These are phyloP conservation scores for Bretschneidera sinensis DNA, from an alignment of 345 rosid genomes.

Conservation along the genomic window DNA sequence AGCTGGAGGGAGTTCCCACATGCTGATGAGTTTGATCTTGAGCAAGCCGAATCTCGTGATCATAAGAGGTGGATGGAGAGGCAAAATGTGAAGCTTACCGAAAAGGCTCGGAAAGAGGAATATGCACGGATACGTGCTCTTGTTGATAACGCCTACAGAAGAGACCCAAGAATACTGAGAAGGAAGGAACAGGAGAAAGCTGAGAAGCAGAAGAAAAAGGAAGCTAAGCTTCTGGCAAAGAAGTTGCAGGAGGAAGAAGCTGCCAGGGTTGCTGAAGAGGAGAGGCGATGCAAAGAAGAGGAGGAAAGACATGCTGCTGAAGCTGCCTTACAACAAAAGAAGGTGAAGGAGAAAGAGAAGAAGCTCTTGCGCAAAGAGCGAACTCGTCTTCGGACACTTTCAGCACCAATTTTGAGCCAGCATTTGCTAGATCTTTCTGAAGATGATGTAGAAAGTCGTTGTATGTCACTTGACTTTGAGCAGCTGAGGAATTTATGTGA, in stretches of 20 bases:
- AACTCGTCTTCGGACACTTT: conserved; percentile 72
- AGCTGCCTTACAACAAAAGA: conserved; percentile 79
- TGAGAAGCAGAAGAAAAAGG: conserved; percentile 85
- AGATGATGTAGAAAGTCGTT: conserved; percentile 78
- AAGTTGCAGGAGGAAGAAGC: conserved; percentile 89
- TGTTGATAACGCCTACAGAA: conserved; percentile 87
- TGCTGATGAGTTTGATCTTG: conserved; percentile 91
- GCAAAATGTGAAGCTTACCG: conserved; percentile 84
- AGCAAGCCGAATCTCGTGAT: conserved; percentile 94
- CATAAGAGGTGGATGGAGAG: conserved; percentile 99
- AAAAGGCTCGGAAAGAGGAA: conserved; percentile 90
- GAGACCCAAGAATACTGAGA: conserved; percentile 79
- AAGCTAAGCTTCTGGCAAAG: conserved; percentile 76
- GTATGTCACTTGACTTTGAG: conserved; percentile 66
- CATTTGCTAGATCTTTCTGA: conserved; percentile 51
- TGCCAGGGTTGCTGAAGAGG: conserved; percentile 77
- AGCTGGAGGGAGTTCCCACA: conserved; percentile 99
- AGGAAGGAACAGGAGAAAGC: conserved; percentile 86
- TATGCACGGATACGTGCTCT: conserved; percentile 78
- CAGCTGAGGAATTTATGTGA: conserved; percentile 69
- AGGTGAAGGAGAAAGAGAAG: conserved; percentile 85
- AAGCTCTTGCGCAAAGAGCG: conserved; percentile 89
- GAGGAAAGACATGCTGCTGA: conserved; percentile 80
- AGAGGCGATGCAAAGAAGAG: conserved; percentile 65
- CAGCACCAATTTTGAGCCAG: conserved; percentile 53